Evolutionary conservation across 2,329 filamentous ascomycete species (phyloP).

Genomic region (Byssothecium circinans): DNA sequence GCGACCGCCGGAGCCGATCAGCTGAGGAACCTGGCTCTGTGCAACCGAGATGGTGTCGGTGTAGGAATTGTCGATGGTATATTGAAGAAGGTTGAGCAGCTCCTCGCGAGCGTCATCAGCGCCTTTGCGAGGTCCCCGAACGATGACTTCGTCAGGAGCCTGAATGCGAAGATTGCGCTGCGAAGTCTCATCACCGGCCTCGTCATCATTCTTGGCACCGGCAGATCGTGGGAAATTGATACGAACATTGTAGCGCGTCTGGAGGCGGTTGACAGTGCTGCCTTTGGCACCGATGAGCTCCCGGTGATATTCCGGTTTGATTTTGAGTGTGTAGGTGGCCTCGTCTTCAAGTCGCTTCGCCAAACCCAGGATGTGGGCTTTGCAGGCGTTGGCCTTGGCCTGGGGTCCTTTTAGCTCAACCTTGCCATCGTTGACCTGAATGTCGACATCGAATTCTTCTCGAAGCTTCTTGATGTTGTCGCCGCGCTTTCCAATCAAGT

Average conservation of each 20-base stretch:
- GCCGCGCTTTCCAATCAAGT: constrained; percentile 69
- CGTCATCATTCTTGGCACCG: constrained; percentile 71
- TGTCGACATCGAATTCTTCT: constrained; percentile 71
- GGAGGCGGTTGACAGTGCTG: constrained; percentile 84
- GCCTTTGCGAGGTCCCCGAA: constrained; percentile 89
- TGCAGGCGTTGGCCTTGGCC: constrained; percentile 87
- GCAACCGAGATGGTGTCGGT: constrained; percentile 80
- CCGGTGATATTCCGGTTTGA: constrained; percentile 90
- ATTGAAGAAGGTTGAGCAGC: constrained; percentile 84
- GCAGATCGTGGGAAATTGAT: constrained; percentile 87
- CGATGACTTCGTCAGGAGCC: constrained; percentile 81
- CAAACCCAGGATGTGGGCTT: constrained; percentile 76
- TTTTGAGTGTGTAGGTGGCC: constrained; percentile 80
- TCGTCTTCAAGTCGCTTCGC: constrained; percentile 88
- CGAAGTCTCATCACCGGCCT: constrained; percentile 61
- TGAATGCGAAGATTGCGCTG: constrained; percentile 69
- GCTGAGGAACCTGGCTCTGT: constrained; percentile 86
- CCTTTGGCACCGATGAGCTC: constrained; percentile 91
- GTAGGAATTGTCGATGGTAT: constrained; percentile 83
- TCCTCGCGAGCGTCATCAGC: constrained; percentile 92
- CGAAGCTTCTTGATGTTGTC: constrained; percentile 70
- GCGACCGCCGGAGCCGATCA: constrained; percentile 88
- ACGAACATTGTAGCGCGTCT: constrained; percentile 88
- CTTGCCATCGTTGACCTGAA: constrained; percentile 91
- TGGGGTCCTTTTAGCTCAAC: constrained; percentile 95